Base-by-base conservation (phyloP, 306 rosid genomes). In the Spatholobus suberectus region DNA sequence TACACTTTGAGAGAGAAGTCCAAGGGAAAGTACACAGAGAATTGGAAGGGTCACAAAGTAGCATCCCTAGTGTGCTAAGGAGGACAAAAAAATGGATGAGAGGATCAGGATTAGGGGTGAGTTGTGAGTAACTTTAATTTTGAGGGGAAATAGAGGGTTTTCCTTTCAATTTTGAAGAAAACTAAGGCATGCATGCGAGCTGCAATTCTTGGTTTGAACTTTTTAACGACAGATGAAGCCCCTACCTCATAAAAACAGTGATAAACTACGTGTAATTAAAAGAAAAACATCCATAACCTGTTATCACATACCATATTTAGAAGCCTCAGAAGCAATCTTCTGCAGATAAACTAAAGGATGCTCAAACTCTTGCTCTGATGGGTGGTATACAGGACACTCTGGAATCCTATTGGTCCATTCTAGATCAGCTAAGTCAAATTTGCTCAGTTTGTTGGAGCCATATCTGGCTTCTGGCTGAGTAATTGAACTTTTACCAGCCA, bases 311-410 rank as follows among this genome's bases (percentile, higher is more conserved):
- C 90, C 88, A 75, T 61, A 87, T 79, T 82, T 79, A 32, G 84
- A 81, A 61, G 84, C 84, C 32, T 81, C 74, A 17, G 43, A 73
- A 47, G 73, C 79, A 34, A 81, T 82, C 41, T 82, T 85, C 73
- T 85, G 90, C 2, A 88, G 78, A 82, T 79, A 88, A 70, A 57
- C 32, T 2, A 82, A 44, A 35, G 88, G 88, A 59, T 88, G 75
- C 66, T 82, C 85, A 55, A 82, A 88, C 55, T 79, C 87, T 5
- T 78, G 68, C 13, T 85, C 65, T 49, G 90, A 78, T 82, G 90
- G 90, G 23, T 20, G 43, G 29, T 75, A 88, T 1, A 66, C 54
- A 0, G 88, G 90, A 75, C 90, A 88, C 11, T 62, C 75, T 15
- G 73, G 80, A 67, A 85, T 82, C 59, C 27, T 62, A 43, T 75